Conservation (phyloP, 176 grass and related monocot genomes). For the Oryza nivara region DNA sequence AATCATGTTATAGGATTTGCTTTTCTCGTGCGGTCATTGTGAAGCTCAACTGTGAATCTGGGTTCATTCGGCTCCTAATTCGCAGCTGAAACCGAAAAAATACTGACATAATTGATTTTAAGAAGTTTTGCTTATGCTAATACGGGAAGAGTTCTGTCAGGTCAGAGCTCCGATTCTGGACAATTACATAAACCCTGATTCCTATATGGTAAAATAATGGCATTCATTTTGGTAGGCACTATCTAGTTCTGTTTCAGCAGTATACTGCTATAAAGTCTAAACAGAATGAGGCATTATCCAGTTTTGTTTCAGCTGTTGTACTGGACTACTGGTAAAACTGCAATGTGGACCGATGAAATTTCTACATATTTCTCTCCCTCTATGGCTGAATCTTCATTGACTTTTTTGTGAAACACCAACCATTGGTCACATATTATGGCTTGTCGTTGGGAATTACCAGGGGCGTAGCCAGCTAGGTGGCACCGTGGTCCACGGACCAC, state of each 20-base stretch:
- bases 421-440: neutral
- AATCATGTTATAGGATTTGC: neutral
- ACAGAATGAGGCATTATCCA: neutral
- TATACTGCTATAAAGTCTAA: neutral
- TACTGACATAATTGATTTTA: neutral
- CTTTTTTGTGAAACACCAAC: neutral
- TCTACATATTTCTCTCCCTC: neutral
- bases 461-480: too few relatives aligned
- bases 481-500: too few relatives aligned
- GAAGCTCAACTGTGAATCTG: neutral
- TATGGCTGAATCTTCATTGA: neutral
- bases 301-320: neutral
- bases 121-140: neutral
- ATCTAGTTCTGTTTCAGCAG: neutral
- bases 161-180: neutral
- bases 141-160: neutral
- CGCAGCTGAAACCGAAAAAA: neutral
- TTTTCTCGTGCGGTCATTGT: neutral
- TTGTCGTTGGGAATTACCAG: neutral
- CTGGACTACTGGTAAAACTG: too few relatives aligned
- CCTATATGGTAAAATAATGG: neutral
- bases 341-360: neutral
- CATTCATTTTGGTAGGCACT: neutral
- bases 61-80: neutral
- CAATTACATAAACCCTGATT: neutral